Conservation (phyloP, 1,284 basidiomycete genomes). For the Ceratobasidium sp. region DNA sequence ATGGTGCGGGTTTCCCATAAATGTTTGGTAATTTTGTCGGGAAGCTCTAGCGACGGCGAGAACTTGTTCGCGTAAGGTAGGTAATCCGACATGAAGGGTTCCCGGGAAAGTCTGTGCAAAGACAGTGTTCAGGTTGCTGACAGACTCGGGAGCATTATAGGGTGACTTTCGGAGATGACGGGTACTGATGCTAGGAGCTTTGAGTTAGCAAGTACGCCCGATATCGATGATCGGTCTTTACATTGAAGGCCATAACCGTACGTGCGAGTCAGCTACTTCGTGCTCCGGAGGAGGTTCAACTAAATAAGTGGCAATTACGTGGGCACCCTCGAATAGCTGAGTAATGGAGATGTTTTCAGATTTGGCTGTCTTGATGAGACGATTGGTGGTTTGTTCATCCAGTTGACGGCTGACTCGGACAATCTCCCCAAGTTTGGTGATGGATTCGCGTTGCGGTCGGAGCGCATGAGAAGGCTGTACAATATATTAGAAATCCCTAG, state of each 20-base stretch:
- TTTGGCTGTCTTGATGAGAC: conserved; percentile 9
- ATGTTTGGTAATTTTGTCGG: conserved; percentile 4
- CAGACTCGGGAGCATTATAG: conserved; percentile 6
- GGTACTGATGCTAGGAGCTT: conserved; percentile 19
- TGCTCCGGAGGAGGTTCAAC: conserved; percentile 8
- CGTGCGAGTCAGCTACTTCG: conserved; percentile 2
- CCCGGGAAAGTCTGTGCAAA: conserved; percentile 12
- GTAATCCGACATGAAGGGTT: not conserved
- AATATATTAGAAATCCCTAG: not conserved
- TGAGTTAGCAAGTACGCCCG: not conserved
- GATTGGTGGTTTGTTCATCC: conserved; percentile 2
- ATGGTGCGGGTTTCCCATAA: conserved; percentile 3
- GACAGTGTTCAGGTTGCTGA: conserved; percentile 17
- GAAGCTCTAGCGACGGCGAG: not conserved
- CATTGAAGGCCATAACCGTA: conserved; percentile 2
- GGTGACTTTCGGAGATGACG: conserved; percentile 24
- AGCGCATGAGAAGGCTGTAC: conserved; percentile 17
- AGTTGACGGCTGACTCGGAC: conserved; percentile 17
- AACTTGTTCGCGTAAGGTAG: not conserved
- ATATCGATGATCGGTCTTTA: not conserved
- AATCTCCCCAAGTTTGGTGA: conserved; percentile 17
- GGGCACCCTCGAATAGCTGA: conserved; percentile 19
- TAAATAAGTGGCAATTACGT: conserved; percentile 11
- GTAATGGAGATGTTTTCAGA: conserved; percentile 1
- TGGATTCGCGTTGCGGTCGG: conserved; percentile 14